These are phyloP conservation scores for Musa beccarii DNA, from an alignment of 176 grass and related monocot species.

Conservation along the genomic window DNA sequence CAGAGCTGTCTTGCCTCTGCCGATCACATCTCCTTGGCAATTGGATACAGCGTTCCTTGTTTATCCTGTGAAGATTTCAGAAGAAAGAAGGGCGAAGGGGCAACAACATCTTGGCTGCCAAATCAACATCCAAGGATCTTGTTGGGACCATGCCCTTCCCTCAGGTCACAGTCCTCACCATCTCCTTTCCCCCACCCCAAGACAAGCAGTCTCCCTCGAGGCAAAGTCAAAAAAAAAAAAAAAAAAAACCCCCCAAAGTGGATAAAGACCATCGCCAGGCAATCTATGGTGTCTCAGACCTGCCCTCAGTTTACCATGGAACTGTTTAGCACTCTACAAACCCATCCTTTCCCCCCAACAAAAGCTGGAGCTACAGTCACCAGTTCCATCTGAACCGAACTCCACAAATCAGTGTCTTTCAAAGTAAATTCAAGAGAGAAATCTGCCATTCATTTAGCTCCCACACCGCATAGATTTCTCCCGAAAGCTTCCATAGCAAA, in stretches of 20 bases:
- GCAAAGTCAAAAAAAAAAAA: background rate
- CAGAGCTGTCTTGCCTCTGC: background rate
- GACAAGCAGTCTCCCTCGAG: background rate
- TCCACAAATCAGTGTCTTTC: too few species aligned
- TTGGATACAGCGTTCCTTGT: background rate
- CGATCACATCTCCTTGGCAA: background rate
- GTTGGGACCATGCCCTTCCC: slow-evolving; percentile 1
- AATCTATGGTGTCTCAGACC: too few species aligned
- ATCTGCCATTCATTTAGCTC: too few species aligned
- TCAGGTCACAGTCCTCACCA: background rate
- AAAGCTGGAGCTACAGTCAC: too few species aligned
- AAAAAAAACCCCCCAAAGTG: background rate
- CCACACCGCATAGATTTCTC: too few species aligned
- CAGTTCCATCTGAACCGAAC: too few species aligned
- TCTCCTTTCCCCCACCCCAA: background rate
- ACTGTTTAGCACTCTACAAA: too few species aligned
- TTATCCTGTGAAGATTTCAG: background rate
- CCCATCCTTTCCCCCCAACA: too few species aligned
- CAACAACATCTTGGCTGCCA: slow-evolving; percentile 7
- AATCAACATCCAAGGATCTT: slow-evolving; percentile 25
- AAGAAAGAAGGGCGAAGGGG: background rate
- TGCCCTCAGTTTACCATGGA: too few species aligned
- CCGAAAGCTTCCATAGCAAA: too few species aligned
- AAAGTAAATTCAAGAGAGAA: too few species aligned
- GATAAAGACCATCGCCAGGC: background rate